These are phyloP conservation scores for Afroboletus lepidellus DNA, from an alignment of 1,284 basidiomycete genomes.

Conservation along the genomic window DNA sequence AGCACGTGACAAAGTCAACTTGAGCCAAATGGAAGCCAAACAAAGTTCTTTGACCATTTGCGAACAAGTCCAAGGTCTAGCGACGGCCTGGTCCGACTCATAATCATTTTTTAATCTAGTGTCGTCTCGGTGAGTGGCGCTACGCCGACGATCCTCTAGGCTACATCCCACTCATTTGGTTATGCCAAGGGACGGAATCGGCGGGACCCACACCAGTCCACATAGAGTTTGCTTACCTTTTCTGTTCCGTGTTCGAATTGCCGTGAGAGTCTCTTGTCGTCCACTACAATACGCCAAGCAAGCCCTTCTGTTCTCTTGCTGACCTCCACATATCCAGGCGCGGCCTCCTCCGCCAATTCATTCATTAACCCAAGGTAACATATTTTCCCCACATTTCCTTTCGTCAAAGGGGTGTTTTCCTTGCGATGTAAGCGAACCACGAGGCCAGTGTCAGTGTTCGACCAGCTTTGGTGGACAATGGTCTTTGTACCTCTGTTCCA, in stretches of 20 bases:
- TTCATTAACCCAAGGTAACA: conserved; percentile 56
- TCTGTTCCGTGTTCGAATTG: conserved; percentile 31
- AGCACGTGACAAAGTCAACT: conserved; percentile 32
- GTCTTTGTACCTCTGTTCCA: conserved; percentile 20
- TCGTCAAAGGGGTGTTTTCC: conserved; percentile 3
- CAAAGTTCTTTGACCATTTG: conserved; percentile 7
- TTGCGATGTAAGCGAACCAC: conserved; percentile 27
- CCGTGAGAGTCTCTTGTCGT: conserved; percentile 42
- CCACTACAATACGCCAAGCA: conserved; percentile 5
- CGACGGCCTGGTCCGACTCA: conserved; percentile 2
- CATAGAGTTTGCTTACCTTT: conserved; percentile 39
- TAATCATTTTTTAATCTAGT: conserved; percentile 2
- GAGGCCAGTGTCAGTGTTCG: conserved; percentile 18
- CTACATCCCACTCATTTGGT: conserved; percentile 24
- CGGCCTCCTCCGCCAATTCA: conserved; percentile 69
- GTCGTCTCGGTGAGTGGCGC: conserved; percentile 21
- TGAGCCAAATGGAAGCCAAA: conserved; percentile 30
- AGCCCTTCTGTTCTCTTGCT: conserved; percentile 1
- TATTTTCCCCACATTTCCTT: conserved; percentile 1
- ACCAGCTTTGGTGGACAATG: conserved; percentile 27
- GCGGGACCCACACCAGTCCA: conserved; percentile 48
- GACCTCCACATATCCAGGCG: conserved; percentile 43
- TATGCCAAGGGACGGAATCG: conserved; percentile 34
- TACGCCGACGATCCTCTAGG: background rate
- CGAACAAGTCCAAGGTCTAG: conserved; percentile 1